Base-by-base conservation (phyloP, 352 stramenopile species). In the Phytopythium oedochilum region DNA sequence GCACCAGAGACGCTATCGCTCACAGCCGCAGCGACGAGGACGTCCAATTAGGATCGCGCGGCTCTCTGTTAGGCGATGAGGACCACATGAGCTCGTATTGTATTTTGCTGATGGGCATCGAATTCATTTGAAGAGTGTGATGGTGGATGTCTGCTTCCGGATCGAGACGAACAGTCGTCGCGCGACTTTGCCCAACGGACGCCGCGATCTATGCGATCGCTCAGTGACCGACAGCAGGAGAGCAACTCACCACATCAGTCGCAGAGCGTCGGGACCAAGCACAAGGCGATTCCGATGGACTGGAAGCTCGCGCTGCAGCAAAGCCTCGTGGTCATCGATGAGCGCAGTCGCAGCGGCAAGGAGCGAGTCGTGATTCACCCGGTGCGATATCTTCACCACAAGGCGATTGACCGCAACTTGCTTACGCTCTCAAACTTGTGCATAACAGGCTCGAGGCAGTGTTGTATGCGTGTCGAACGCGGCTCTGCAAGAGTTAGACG, bases 401-500 rank as follows among this genome's bases (percentile, higher is more conserved):
- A 12, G 17, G 32, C 7, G 8, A 5, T 55, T 22, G 2, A 32
- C 10, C 2, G 29, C 2, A 14, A 36, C 15, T 14, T 2, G 14
- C 49, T 44, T 7, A 44, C 15, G 14, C 18, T 18, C 7, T 34
- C 20, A 14, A 15, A 20, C 10, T 7, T 29, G n/a, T 42, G 5
- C 3, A 5, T 49, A 56, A 23, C 25, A 83, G 73, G 69, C 53
- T 57, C 73, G 73, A 40, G 55, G 60, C 5, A 74, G 68, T 40
- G 46, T 84, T 8, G 64, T 94, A 10, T 83, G 65, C 6, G 57
- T 94, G 59, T 81, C 82, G 35, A 66, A 54, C 28, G 66, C 77
- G 22, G 75, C 67, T 18, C 51, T 92, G 34, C 73, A 88, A 46
- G 83, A 94, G 53, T 51, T 92, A 28, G 78, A 94, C 31, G 58